Evolutionary conservation across 2,329 filamentous ascomycete species (phyloP).

Genomic region (Penicillium occitanis): DNA sequence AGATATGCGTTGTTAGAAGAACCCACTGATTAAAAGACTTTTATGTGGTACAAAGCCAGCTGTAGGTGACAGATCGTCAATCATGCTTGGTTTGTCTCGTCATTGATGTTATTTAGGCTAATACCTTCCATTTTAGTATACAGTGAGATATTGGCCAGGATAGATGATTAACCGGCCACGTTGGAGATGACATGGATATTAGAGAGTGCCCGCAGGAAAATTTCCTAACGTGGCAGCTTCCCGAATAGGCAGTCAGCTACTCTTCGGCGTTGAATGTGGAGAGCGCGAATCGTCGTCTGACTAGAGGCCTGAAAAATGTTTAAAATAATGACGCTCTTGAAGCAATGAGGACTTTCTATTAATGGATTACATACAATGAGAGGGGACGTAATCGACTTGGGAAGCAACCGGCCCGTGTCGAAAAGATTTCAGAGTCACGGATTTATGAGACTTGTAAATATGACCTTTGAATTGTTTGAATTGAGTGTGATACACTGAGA

Average conservation of each 20-base stretch:
- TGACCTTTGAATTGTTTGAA: neutral
- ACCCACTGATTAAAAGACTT: neutral
- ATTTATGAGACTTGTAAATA: neutral
- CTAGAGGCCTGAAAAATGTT: neutral
- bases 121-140: neutral
- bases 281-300: neutral
- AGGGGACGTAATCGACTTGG: neutral
- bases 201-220: neutral
- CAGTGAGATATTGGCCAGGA: neutral
- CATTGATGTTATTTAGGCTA: neutral
- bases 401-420: neutral
- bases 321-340: neutral
- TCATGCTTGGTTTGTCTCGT: neutral
- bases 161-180: neutral
- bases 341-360: neutral
- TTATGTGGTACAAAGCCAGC: neutral
- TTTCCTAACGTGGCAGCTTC: constrained; percentile 1
- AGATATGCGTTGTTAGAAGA: neutral
- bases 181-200: neutral
- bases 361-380: neutral
- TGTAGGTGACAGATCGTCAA: neutral
- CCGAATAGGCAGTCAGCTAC: neutral
- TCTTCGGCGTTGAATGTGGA: neutral
- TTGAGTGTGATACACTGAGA: neutral
- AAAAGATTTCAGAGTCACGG: neutral